These are phyloP conservation scores for Gaultheria prostrata DNA, from an alignment of 148 eudicot genomes.

Conservation along the genomic window DNA sequence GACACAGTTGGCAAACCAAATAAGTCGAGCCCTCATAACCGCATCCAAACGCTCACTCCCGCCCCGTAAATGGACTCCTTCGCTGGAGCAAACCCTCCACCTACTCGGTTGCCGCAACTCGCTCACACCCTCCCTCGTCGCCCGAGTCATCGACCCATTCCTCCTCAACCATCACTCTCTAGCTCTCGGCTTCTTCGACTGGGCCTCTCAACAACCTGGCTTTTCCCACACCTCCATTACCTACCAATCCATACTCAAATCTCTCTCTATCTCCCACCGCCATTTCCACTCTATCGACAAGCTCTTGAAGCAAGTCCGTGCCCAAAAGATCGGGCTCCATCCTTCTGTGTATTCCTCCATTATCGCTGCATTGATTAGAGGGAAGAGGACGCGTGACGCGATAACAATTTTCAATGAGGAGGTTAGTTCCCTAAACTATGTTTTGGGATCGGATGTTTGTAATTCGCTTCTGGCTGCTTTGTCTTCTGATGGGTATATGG, in stretches of 20 bases:
- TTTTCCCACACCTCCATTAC: constrained; percentile 55
- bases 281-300: constrained; percentile 52
- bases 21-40: constrained; percentile 57
- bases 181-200: constrained; percentile 81
- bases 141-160: constrained; percentile 79
- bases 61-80: constrained; percentile 47
- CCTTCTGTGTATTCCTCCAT: constrained; percentile 38
- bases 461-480: constrained; percentile 67
- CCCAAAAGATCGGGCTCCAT: constrained; percentile 33
- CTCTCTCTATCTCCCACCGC: constrained; percentile 58
- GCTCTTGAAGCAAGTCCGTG: constrained; percentile 45
- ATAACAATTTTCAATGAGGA: constrained; percentile 38
- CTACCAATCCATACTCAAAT: constrained; percentile 58
- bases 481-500: constrained; percentile 45
- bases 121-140: constrained; percentile 58
- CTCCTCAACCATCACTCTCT: constrained; percentile 74
- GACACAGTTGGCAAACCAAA: constrained; percentile 34
- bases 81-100: constrained; percentile 71
- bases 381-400: constrained; percentile 40
- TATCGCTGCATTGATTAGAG: constrained; percentile 35
- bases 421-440: constrained; percentile 23
- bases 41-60: constrained; percentile 36
- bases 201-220: constrained; percentile 86
- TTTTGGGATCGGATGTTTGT: constrained; percentile 44
- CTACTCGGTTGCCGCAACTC: constrained; percentile 53